Base-by-base conservation (phyloP, 2,329 filamentous ascomycete genomes). In the Albifimbria verrucaria region DNA sequence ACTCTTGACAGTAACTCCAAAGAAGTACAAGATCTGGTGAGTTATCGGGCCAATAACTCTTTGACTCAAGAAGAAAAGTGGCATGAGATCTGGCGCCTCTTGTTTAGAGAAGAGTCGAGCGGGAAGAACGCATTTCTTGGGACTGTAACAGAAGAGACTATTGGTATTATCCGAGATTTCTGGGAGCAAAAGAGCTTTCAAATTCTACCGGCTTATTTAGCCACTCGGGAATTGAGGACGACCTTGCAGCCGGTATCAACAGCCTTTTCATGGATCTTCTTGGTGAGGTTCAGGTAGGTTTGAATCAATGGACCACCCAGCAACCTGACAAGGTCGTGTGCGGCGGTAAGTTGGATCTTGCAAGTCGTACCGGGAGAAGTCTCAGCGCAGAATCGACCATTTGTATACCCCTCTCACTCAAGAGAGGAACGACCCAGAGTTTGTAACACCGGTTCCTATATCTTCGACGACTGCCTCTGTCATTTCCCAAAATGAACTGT, bases 31-130 rank as follows among this genome's bases (percentile, higher is more conserved):
- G 32, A 54, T 3, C 47, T n/a, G 12, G 51, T 59, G 7, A 59
- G 54, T 32, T 22, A 44, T 12, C 53, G 52, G 3, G 50, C 52
- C 2, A 24, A 51, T n/a, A 48, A 51, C 3, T 55, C 49, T 7
- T 28, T 55, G 2, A 52, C 41, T 2, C 24, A 43, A 1, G 26
- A 50, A 6, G 28, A 56, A 4, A 56, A 61, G 26, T 61, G 58
- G 57, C 49, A 55, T 12, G n/a, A 44, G 5, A 55, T 61, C 17
- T 59, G 56, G 57, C n/a, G 53, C 1, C 51, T 56, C 24, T 39
- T 61, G 1, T 61, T 61, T n/a, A 45, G 25, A 3, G 48, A 46
- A 2, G 48, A 44, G 6, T 3, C 26, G 15, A 12, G n/a, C 1
- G 51, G 41, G 1, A 20, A 41, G 3, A 50, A 49, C 20, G 50